phyloP scores from a whole-genome alignment of 129 eudicot species.

The Chrysanthemum lavandulifolium region DNA sequence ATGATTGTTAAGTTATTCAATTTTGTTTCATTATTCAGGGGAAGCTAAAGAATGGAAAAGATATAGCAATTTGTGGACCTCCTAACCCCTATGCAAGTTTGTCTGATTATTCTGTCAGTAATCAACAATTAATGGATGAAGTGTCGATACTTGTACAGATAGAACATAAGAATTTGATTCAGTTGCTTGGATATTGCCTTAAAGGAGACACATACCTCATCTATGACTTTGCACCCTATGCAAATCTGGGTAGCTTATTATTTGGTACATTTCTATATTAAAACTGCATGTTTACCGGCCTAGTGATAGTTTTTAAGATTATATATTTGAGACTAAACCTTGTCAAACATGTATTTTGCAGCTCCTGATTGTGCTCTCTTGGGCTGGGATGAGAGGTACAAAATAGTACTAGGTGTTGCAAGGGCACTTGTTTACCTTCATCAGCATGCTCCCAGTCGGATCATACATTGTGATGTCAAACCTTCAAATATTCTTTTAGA shows the following conservation, averaged over 20 bases:
- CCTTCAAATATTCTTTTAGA: constrained; percentile 21
- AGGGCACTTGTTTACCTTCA: too few relatives aligned
- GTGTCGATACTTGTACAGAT: neutral
- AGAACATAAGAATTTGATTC: constrained; percentile 15
- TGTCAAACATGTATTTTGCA: too few relatives aligned
- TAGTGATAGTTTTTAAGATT: too few relatives aligned
- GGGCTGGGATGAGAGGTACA: too few relatives aligned
- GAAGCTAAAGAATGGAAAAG: constrained; percentile 16
- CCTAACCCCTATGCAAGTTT: too few relatives aligned
- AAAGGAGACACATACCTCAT: neutral
- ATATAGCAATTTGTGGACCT: neutral
- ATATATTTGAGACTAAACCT: too few relatives aligned
- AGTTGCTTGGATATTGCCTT: constrained; percentile 18
- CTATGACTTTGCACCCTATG: neutral
- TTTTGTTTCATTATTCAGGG: constrained; percentile 14
- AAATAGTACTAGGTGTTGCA: too few relatives aligned
- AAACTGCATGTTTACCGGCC: too few relatives aligned
- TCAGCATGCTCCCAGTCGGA: neutral
- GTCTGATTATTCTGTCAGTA: too few relatives aligned
- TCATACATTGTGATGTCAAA: constrained; percentile 12
- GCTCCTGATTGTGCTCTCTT: too few relatives aligned
- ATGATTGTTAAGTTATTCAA: too few relatives aligned
- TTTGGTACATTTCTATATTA: too few relatives aligned
- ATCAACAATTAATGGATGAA: neutral
- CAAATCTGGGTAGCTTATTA: neutral